Base-by-base conservation (phyloP, 2,329 filamentous ascomycete species). In the Phialocephala subalpina region DNA sequence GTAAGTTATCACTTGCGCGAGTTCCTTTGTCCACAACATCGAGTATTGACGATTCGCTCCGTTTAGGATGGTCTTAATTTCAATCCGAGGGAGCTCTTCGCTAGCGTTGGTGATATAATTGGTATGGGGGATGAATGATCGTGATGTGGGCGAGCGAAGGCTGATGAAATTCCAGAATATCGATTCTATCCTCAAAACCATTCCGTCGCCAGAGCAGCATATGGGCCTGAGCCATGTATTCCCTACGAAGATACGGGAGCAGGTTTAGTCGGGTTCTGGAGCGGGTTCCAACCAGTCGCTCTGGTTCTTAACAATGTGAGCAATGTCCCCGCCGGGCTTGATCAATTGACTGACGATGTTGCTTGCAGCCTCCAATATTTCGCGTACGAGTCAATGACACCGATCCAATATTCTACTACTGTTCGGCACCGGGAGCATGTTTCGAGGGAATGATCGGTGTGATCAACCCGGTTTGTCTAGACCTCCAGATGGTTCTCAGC, bases 391-490 rank as follows among this genome's bases (percentile, higher is more conserved):
- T 92, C 64, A 90, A 91, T 70, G 81, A 88, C 69, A 89, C 87
- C 0, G 77, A 84, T 25, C 89, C 90, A 0, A 84, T 89, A 18
- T 92, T 90, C 75, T 91, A 86, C 77, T 93, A 92, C 76, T 93
- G 90, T 69, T 86, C 88, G 0, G 90, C 90, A 0, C 83, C 87
- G 0, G 84, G 82, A 0, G 92, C 90, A 1, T 95, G 92, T 73
- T 82, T 83, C 2, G 84, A 90, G 52, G 83, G 86, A 25, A 95
- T 95, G 92, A 84, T 95, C 18, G 92, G 91, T 2, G 90, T 87
- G 1, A 90, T 95, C 70, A 95, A 94, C 73, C 85, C 89, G 7
- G 86, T 89, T 80, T 67, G 81, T 64, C n/a, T 42, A 22, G 9
- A 25, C 3, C 9, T 58, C 6, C 35, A n/a, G 56, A 29, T 38